These are phyloP conservation scores for Lavandula angustifolia DNA, from an alignment of 257 asterid species.

Conservation along the genomic window DNA sequence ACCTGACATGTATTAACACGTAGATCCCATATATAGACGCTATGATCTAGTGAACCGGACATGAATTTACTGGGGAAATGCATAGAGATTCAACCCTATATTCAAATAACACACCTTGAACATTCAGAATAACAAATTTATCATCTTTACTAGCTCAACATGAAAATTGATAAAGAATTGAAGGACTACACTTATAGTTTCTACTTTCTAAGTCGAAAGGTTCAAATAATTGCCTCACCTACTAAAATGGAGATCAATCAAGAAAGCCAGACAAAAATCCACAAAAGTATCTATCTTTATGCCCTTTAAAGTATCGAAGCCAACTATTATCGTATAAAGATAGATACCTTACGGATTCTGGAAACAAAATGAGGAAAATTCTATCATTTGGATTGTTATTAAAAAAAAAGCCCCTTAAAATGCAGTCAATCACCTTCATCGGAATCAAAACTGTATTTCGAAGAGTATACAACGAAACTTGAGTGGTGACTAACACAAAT, in stretches of 20 bases:
- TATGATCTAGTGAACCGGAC: conserved; percentile 98
- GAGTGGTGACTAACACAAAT: conserved; percentile 95
- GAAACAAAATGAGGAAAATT: conserved; percentile 27
- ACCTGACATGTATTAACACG: conserved; percentile 99
- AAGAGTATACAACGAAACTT: conserved; percentile 81
- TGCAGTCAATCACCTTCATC: conserved; percentile 56
- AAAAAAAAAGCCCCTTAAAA: conserved; percentile 7
- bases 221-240: not conserved
- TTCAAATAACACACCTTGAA: conserved; percentile 24
- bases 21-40: conserved; percentile 92
- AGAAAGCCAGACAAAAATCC: conserved; percentile 2
- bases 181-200: not conserved
- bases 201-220: conserved; percentile 4
- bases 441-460: conserved; percentile 60
- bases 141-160: not conserved
- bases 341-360: conserved; percentile 80
- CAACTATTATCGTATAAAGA: conserved; percentile 94
- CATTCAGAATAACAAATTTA: conserved; percentile 15
- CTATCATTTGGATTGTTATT: conserved; percentile 32
- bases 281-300: conserved; percentile 67
- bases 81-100: conserved; percentile 89
- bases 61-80: conserved; percentile 97
- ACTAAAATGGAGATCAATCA: not conserved
- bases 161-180: not conserved
- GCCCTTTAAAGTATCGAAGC: conserved; percentile 96